Percentiles rank a stretch among this genome's conserved stretches.
Conservation (phyloP, 495 filamentous ascomycete species). For the Penicillium steckii region DNA sequence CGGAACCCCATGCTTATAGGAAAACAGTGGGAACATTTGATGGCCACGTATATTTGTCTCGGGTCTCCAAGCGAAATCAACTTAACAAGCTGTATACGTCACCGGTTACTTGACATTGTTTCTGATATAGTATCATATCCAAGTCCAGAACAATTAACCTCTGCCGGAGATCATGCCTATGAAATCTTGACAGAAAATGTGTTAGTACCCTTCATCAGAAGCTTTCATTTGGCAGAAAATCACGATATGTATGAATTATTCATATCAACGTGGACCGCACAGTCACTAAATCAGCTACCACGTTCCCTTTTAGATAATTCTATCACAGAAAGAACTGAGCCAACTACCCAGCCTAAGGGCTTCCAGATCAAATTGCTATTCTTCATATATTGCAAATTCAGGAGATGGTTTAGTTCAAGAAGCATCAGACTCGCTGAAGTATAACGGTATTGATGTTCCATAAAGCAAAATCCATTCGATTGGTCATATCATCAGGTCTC, state of each 20-base stretch:
- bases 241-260: neutral
- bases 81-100: constrained; percentile 1
- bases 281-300: neutral
- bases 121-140: neutral
- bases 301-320: neutral
- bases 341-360: neutral
- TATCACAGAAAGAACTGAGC: neutral
- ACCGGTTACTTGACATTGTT: neutral
- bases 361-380: neutral
- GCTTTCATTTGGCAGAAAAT: neutral
- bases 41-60: constrained; percentile 1
- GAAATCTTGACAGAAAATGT: constrained; percentile 4
- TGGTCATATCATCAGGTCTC: no score
- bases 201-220: constrained; percentile 3
- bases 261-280: neutral
- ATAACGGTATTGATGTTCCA: no score
- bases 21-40: constrained; percentile 4
- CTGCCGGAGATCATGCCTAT: constrained; percentile 5
- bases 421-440: neutral
- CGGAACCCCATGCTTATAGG: neutral
- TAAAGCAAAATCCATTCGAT: no score
- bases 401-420: neutral
- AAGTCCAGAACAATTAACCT: neutral
- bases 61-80: constrained; percentile 4
- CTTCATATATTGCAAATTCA: neutral